Percentiles rank a stretch among this genome's conserved stretches.
Evolutionary conservation across 805 yeast species (phyloP).

Genomic region (Schwanniomyces polymorphus): DNA sequence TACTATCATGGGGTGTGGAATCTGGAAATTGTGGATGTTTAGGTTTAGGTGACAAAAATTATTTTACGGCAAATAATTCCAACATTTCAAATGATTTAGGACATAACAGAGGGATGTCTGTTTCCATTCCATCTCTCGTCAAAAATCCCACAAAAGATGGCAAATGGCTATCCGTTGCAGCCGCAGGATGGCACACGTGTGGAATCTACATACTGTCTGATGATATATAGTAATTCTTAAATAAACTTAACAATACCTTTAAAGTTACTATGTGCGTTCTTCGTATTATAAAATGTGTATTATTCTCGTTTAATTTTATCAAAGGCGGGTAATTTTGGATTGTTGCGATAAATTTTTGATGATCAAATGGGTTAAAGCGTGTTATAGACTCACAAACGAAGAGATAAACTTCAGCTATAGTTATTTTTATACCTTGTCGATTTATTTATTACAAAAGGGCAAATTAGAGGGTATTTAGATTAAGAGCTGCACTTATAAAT

Average conservation of each 20-base stretch:
- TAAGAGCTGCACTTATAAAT: neutral
- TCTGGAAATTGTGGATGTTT: constrained; percentile 63
- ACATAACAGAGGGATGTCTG: constrained; percentile 29
- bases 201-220: constrained; percentile 42
- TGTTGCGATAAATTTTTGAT: constrained; percentile 2
- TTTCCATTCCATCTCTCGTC: constrained; percentile 19
- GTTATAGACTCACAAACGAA: neutral
- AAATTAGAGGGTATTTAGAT: neutral
- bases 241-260: neutral
- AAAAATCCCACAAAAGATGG: constrained; percentile 25
- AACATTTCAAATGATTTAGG: constrained; percentile 21
- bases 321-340: constrained; percentile 1
- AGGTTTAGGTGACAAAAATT: constrained; percentile 50
- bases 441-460: neutral
- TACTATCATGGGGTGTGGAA: constrained; percentile 71
- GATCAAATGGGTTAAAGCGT: neutral
- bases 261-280: neutral
- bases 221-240: neutral
- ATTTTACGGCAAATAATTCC: constrained; percentile 4
- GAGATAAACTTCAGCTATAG: neutral
- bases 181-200: constrained; percentile 81
- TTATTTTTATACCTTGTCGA: neutral
- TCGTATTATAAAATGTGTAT: too few relatives aligned
- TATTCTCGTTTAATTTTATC: neutral
- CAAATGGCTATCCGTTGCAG: constrained; percentile 59